Conservation (phyloP, 202 grass and related monocot genomes). For the Dendrocalamus latiflorus region DNA sequence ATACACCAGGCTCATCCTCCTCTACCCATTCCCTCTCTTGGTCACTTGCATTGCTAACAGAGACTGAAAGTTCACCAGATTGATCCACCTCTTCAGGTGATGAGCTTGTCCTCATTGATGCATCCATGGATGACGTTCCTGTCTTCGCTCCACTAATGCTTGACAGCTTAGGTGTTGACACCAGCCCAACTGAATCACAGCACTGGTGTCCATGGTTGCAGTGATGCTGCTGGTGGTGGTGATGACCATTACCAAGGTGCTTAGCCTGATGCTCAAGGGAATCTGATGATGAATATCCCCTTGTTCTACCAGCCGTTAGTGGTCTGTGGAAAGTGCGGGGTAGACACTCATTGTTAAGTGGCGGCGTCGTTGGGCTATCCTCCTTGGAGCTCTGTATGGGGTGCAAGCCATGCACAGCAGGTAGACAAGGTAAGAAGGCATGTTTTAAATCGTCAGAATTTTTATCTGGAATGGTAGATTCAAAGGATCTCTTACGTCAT, state of each 20-base stretch:
- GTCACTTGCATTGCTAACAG: constrained; percentile 73
- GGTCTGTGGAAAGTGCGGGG: constrained; percentile 38
- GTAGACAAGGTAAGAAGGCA: background rate
- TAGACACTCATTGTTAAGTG: constrained; percentile 41
- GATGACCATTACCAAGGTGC: constrained; percentile 14
- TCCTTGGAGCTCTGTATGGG: constrained; percentile 64
- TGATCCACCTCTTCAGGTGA: constrained; percentile 55
- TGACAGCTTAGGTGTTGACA: constrained; percentile 71
- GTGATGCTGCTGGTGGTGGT: constrained; percentile 31
- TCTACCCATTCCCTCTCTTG: constrained; percentile 87
- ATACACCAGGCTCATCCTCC: constrained; percentile 75
- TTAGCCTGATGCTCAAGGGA: constrained; percentile 40
- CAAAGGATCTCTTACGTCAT: constrained; percentile 36
- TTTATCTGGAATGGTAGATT: background rate
- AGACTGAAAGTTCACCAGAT: constrained; percentile 58
- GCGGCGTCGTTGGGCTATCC: constrained; percentile 45
- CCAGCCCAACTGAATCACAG: constrained; percentile 36
- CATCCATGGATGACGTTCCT: constrained; percentile 58
- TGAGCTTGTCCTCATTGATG: constrained; percentile 59
- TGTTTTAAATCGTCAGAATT: background rate
- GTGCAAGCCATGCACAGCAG: background rate
- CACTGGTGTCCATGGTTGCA: constrained; percentile 21
- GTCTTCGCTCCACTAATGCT: no score
- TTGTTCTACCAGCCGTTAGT: constrained; percentile 27
- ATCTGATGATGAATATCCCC: constrained; percentile 60